Percentiles rank a stretch among this genome's conserved stretches.
These are phyloP conservation scores for Phytophthora multivora DNA, from an alignment of 352 stramenopile genomes.

Conservation along the genomic window DNA sequence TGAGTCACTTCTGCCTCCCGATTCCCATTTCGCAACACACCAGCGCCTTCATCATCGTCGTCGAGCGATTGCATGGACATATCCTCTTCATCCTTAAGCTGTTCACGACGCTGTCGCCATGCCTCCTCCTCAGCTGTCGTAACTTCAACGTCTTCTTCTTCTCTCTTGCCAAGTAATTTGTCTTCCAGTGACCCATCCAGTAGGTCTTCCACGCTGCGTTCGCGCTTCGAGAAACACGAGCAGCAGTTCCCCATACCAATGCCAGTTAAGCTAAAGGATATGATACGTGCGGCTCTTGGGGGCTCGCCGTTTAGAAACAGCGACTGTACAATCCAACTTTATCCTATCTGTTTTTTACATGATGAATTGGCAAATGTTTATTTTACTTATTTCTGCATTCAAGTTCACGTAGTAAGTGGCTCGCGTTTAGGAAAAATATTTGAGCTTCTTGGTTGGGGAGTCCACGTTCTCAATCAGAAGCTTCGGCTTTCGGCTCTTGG, in stretches of 20 bases:
- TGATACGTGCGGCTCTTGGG: conserved; percentile 31
- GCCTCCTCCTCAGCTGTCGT: conserved; percentile 35
- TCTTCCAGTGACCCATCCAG: conserved; percentile 52
- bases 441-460: conserved; percentile 85
- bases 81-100: conserved; percentile 32
- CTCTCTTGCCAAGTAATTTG: conserved; percentile 51
- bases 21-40: neutral
- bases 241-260: conserved; percentile 44
- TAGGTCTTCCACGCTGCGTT: conserved; percentile 40
- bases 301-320: conserved; percentile 3
- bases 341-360: too few relatives aligned
- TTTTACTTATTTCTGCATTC: neutral
- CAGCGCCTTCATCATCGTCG: conserved; percentile 15
- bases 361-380: conserved; percentile 3
- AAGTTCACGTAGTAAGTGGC: conserved; percentile 2
- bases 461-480: conserved; percentile 69
- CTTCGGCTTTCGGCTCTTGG: conserved; percentile 85
- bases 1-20: conserved; percentile 1
- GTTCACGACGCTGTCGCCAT: conserved; percentile 35
- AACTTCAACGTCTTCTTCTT: conserved; percentile 29
- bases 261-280: conserved; percentile 2
- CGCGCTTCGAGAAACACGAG: conserved; percentile 47
- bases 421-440: conserved; percentile 63
- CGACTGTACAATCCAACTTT: neutral
- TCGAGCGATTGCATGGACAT: conserved; percentile 21